A percentile compares a stretch with the other conserved stretches of the same genome.
These are phyloP conservation scores for Candida tallmaniae DNA, from an alignment of 805 yeast genomes.

Conservation along the genomic window DNA sequence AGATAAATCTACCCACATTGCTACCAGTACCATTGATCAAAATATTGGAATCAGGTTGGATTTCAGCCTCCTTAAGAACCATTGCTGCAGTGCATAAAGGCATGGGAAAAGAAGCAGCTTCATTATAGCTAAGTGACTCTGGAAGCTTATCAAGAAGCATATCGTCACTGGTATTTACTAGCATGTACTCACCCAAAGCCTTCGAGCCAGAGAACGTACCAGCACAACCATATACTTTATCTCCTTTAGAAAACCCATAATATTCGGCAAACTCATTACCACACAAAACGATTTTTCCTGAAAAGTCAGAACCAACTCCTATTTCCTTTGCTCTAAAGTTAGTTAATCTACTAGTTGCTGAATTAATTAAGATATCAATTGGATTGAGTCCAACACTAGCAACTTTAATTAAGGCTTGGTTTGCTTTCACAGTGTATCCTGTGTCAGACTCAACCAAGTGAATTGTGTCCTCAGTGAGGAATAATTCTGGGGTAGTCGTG, in stretches of 20 bases:
- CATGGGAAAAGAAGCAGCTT: conserved; percentile 66
- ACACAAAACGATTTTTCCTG: conserved; percentile 29
- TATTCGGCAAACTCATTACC: conserved; percentile 20
- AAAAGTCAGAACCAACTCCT: conserved; percentile 29
- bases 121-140: conserved; percentile 38
- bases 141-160: conserved; percentile 30
- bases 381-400: conserved; percentile 32
- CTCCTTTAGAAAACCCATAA: conserved; percentile 21
- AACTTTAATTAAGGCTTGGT: conserved; percentile 22
- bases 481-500: too few relatives aligned
- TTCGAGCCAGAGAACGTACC: conserved; percentile 23
- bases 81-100: conserved; percentile 60
- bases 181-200: conserved; percentile 43
- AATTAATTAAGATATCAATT: conserved; percentile 22
- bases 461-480: too few relatives aligned
- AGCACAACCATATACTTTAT: conserved; percentile 25
- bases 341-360: conserved; percentile 10
- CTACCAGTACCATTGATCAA: conserved; percentile 74
- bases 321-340: conserved; percentile 9
- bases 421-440: too few relatives aligned
- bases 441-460: too few relatives aligned
- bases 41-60: conserved; percentile 42
- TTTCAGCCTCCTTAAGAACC: conserved; percentile 27
- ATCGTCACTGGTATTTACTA: conserved; percentile 19
- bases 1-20: conserved; percentile 53